phyloP scores from a whole-genome alignment of 2,329 filamentous ascomycete genomes.

The Dothiorella sarmentorum region DNA sequence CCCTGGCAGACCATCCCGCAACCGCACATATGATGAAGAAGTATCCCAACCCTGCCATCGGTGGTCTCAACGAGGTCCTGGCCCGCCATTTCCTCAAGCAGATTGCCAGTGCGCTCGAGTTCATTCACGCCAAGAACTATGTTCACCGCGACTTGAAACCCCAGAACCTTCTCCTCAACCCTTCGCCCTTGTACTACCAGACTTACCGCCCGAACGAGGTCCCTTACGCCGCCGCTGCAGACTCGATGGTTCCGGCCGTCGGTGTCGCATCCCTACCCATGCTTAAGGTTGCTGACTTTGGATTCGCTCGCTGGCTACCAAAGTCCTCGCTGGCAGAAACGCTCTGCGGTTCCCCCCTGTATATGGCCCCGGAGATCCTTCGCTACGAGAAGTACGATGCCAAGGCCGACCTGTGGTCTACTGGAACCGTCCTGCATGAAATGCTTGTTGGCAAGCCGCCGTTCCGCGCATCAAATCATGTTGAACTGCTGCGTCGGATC shows the following conservation, averaged over 20 bases:
- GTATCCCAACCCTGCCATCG: slow-evolving; percentile 78
- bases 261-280: slow-evolving; percentile 85
- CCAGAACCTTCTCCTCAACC: slow-evolving; percentile 88
- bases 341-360: slow-evolving; percentile 90
- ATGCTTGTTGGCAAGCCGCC: slow-evolving; percentile 90
- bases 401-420: slow-evolving; percentile 95
- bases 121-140: slow-evolving; percentile 78
- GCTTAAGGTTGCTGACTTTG: slow-evolving; percentile 97
- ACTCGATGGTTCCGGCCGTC: slow-evolving; percentile 75
- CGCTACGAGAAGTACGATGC: slow-evolving; percentile 97
- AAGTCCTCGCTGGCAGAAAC: slow-evolving; percentile 92
- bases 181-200: slow-evolving; percentile 68
- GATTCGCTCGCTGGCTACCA: slow-evolving; percentile 91
- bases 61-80: slow-evolving; percentile 94
- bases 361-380: slow-evolving; percentile 98
- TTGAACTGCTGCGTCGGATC: slow-evolving; percentile 88
- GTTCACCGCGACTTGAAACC: slow-evolving; percentile 98
- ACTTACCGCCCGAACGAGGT: slow-evolving; percentile 56
- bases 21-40: slow-evolving; percentile 89
- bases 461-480: slow-evolving; percentile 89
- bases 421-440: slow-evolving; percentile 91
- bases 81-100: slow-evolving; percentile 95
- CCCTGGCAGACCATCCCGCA: slow-evolving; percentile 72
- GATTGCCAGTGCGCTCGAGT: slow-evolving; percentile 85
- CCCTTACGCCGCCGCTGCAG: slow-evolving; percentile 73